Percentiles rank a stretch among this genome's conserved stretches.
Conservation (phyloP, 139 green algal species). For the Haematococcus lacustris region DNA sequence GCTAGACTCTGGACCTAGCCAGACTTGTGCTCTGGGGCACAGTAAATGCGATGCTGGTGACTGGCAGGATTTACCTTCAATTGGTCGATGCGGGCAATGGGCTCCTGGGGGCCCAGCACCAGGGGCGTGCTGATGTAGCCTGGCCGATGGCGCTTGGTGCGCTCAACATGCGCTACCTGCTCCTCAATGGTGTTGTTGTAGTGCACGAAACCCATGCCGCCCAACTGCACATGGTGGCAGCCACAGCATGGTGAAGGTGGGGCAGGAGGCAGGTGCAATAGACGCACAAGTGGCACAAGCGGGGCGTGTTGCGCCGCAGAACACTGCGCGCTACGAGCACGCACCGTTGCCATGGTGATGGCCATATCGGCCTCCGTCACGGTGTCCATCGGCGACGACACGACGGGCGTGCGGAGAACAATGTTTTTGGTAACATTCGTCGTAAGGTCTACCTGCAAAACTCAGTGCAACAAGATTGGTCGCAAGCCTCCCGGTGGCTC, state of each 20-base stretch:
- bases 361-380: constrained; percentile 96
- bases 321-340: too few relatives aligned
- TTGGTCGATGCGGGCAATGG: constrained; percentile 56
- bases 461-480: too few relatives aligned
- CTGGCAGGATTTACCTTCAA: constrained; percentile 39
- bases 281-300: too few relatives aligned
- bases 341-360: constrained; percentile 85
- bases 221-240: constrained; percentile 43
- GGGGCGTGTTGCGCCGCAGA: too few relatives aligned
- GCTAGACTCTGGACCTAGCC: too few relatives aligned
- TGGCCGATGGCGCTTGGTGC: constrained; percentile 68
- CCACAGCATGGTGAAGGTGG: not conserved
- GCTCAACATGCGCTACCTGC: constrained; percentile 68
- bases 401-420: constrained; percentile 73
- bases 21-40: too few relatives aligned
- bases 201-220: constrained; percentile 95
- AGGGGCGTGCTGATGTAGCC: constrained; percentile 60
- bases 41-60: too few relatives aligned
- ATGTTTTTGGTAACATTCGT: constrained; percentile 82
- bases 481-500: too few relatives aligned
- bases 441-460: constrained; percentile 73
- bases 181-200: constrained; percentile 95
- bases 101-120: constrained; percentile 36
- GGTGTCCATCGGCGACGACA: constrained; percentile 95
- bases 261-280: too few relatives aligned